These are phyloP conservation scores for Vigna angularis DNA, from an alignment of 306 rosid species.

Conservation along the genomic window DNA sequence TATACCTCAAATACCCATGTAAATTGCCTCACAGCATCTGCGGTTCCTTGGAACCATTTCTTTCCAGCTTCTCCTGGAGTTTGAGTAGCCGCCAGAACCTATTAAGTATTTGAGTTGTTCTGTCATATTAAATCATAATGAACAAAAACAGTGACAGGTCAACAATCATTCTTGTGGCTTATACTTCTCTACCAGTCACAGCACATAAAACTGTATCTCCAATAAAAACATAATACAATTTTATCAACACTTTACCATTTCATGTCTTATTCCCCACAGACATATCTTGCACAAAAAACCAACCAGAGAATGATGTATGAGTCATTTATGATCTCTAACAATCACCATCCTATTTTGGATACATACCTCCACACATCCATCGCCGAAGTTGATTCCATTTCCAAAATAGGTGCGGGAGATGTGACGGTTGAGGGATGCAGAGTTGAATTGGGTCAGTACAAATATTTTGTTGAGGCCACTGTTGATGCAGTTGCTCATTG, in stretches of 20 bases:
- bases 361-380: slow-evolving; percentile 93
- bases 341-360: slow-evolving; percentile 8
- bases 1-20: slow-evolving; percentile 95
- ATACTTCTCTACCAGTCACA: slow-evolving; percentile 41
- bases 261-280: neutral
- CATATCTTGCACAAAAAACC: slow-evolving; percentile 6
- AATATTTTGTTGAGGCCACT: slow-evolving; percentile 89
- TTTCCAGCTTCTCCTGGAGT: slow-evolving; percentile 93
- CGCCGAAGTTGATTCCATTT: slow-evolving; percentile 88
- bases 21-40: slow-evolving; percentile 98
- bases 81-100: slow-evolving; percentile 98
- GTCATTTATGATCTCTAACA: neutral
- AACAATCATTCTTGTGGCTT: slow-evolving; percentile 1
- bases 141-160: neutral
- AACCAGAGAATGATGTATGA: slow-evolving; percentile 19
- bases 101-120: slow-evolving; percentile 42
- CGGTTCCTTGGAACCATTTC: slow-evolving; percentile 98
- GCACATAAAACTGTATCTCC: neutral
- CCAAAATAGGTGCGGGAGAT: slow-evolving; percentile 89
- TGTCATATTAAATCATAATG: slow-evolving; percentile 17
- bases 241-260: slow-evolving; percentile 16
- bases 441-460: slow-evolving; percentile 85
- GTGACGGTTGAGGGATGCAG: slow-evolving; percentile 93
- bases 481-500: slow-evolving; percentile 97
- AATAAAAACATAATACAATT: neutral